These are phyloP conservation scores for Lycium barbarum DNA, from an alignment of 257 asterid species.

Conservation along the genomic window DNA sequence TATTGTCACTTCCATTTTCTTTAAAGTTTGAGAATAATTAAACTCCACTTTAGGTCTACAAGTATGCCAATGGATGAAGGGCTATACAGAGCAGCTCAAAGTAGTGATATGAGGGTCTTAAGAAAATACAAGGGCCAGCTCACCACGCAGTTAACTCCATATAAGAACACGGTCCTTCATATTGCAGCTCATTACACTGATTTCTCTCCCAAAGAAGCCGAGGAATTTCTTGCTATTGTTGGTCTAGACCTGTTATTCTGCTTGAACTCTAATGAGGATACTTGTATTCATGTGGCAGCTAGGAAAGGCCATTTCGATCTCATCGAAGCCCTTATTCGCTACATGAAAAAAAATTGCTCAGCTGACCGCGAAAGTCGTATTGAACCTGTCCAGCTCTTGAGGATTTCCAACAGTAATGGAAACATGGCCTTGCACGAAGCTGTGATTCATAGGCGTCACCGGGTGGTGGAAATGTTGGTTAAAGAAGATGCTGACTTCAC, in stretches of 20 bases:
- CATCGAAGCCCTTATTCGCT: not conserved
- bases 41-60: too few relatives aligned
- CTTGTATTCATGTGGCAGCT: not conserved
- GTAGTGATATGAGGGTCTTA: not conserved
- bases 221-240: too few relatives aligned
- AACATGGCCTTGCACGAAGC: not conserved
- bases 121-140: not conserved
- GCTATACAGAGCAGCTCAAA: slow-evolving; percentile 4
- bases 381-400: not conserved
- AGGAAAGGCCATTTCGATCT: not conserved
- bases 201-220: too few relatives aligned
- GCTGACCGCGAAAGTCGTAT: not conserved
- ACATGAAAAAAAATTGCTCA: not conserved
- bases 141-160: not conserved
- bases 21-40: too few relatives aligned
- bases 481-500: too few relatives aligned
- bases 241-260: not conserved
- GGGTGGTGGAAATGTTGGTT: too few relatives aligned
- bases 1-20: too few relatives aligned
- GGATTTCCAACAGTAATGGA: not conserved
- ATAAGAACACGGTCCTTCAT: slow-evolving; percentile 27
- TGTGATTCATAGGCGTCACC: too few relatives aligned
- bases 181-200: too few relatives aligned
- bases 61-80: not conserved
- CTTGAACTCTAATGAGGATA: not conserved